Percentiles rank a stretch among this genome's conserved stretches.
These are phyloP conservation scores for Penicillium brevicompactum DNA, from an alignment of 2,329 filamentous ascomycete genomes.

Conservation along the genomic window DNA sequence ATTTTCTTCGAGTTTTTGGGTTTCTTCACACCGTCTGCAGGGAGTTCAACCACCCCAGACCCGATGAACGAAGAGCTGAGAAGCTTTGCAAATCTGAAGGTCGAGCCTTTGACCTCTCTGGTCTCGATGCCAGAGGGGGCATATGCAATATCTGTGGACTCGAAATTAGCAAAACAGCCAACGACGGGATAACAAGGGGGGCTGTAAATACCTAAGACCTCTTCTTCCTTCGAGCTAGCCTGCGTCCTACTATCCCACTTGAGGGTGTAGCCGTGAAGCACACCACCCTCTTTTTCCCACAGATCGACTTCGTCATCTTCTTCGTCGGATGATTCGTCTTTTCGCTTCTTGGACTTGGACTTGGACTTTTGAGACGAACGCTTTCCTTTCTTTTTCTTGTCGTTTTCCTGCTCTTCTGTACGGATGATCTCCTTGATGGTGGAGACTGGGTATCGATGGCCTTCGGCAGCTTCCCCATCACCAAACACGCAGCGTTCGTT, in stretches of 20 bases:
- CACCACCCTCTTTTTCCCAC: slow-evolving; percentile 48
- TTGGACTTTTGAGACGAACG: slow-evolving; percentile 32
- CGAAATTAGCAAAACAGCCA: slow-evolving; percentile 4
- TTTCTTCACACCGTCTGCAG: slow-evolving; percentile 78
- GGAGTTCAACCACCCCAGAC: slow-evolving; percentile 84
- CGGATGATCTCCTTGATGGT: slow-evolving; percentile 78
- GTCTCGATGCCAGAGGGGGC: slow-evolving; percentile 59
- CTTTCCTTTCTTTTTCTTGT: slow-evolving; percentile 40
- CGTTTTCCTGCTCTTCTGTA: slow-evolving; percentile 62
- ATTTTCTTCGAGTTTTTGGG: slow-evolving; percentile 92
- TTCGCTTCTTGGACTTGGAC: slow-evolving; percentile 34
- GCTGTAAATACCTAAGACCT: slow-evolving; percentile 39
- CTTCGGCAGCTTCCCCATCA: slow-evolving; percentile 58
- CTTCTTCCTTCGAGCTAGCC: slow-evolving; percentile 40
- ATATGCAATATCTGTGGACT: slow-evolving; percentile 59
- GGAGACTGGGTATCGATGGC: slow-evolving; percentile 64
- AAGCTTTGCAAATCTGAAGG: slow-evolving; percentile 88
- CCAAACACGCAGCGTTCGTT: slow-evolving; percentile 77
- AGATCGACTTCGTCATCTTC: slow-evolving; percentile 42
- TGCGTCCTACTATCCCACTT: slow-evolving; percentile 47
- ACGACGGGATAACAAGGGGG: background rate
- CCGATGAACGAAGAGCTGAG: slow-evolving; percentile 84
- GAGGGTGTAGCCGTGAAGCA: slow-evolving; percentile 47
- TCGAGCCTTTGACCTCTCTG: slow-evolving; percentile 62
- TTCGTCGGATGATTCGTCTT: slow-evolving; percentile 42